phyloP scores from a whole-genome alignment of 306 rosid genomes.

The Fagus sylvatica region DNA sequence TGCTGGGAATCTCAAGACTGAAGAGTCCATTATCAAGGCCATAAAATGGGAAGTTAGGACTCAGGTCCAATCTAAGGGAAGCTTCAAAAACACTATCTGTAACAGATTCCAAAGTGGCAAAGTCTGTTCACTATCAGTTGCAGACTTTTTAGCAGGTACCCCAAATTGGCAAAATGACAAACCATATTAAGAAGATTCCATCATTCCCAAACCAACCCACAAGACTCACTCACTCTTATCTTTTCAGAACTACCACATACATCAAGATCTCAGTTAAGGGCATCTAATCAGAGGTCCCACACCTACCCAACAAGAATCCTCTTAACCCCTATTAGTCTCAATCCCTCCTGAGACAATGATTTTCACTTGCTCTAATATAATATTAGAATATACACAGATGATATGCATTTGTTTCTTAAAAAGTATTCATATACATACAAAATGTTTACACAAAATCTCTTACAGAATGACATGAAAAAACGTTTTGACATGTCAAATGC shows the following conservation, averaged over 20 bases:
- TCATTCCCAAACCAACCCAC: conserved; percentile 50
- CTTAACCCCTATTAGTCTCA: neutral
- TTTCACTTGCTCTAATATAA: no score
- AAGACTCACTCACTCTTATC: conserved; percentile 37
- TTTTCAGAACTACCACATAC: conserved; percentile 53
- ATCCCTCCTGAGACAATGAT: neutral
- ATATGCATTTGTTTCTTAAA: no score
- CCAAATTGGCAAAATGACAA: conserved; percentile 40
- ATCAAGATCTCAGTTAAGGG: conserved; percentile 43
- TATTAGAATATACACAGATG: no score
- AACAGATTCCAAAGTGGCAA: neutral
- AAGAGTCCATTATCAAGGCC: no score
- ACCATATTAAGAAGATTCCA: conserved; percentile 59
- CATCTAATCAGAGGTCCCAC: conserved; percentile 84
- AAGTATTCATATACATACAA: no score
- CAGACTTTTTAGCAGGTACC: conserved; percentile 31
- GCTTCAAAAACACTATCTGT: no score
- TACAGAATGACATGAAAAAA: no score
- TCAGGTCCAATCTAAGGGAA: no score
- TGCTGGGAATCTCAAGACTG: no score
- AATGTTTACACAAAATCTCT: no score
- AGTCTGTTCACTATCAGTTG: conserved; percentile 25
- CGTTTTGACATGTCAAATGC: no score
- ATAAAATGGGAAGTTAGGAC: no score
- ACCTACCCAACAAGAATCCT: conserved; percentile 42